Base-by-base conservation (phyloP, 2,329 filamentous ascomycete species). In the Trichoderma sp. region DNA sequence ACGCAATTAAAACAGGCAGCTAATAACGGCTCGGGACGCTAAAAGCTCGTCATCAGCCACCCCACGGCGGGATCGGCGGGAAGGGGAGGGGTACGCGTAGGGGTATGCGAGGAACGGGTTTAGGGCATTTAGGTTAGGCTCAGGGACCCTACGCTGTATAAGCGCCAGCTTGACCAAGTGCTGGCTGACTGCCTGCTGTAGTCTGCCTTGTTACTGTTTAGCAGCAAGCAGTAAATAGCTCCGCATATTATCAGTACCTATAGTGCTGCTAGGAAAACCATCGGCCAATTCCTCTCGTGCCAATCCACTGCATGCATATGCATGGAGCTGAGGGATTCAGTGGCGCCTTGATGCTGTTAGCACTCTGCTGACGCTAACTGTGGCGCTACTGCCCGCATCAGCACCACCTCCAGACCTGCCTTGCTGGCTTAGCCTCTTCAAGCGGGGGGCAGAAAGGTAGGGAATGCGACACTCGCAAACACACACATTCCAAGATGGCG, bases 41-140 rank as follows among this genome's bases (percentile, higher is more conserved):
- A 37, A 58, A 35, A 37, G 56, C 33, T 58, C 56, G 37, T 58
- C 56, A 58, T 24, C 33, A 37, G 56, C 56, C 56, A 58, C 56
- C 56, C 56, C 56, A 33, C 56, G 31, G 31, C 31, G 33, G 33
- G 56, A 58, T 13, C 33, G 33, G 33, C 31, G 56, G 56, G 56
- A 43, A n/a, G 29, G 56, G 29, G 16, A 56, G 53, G 13, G 53
- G 40, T 19, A n/a, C 16, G 40, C 7, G 40, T 43, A 43, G 40
- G 40, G 40, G 40, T 43, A n/a, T 29, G 19, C 31, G 53, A 19
- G 29, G 16, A 4, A n/a, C 27, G 24, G 19, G 24, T 29, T 55
- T 35, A 57, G 55, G 55, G 55, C 55, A 57, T 19, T n/a, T n/a
- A n/a, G n/a, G n/a, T 35, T 27, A 19, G 53, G 19, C 29, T n/a